These are phyloP conservation scores for Rhazya stricta DNA, from an alignment of 257 asterid species.

Conservation along the genomic window DNA sequence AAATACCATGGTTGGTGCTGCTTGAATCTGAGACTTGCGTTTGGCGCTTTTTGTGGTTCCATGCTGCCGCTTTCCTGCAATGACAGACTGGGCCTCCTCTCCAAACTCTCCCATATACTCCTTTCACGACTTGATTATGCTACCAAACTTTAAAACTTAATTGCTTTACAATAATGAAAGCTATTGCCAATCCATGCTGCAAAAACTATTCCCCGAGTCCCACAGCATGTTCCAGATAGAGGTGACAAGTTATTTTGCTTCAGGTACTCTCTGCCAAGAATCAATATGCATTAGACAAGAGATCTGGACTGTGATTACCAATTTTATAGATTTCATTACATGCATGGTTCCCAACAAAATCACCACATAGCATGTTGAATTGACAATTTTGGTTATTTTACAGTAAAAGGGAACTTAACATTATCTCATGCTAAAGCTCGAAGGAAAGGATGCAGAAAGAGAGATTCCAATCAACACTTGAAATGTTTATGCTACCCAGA, in stretches of 20 bases:
- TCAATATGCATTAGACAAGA: not conserved
- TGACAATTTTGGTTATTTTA: not conserved
- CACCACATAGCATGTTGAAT: not conserved
- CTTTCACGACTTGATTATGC: not conserved
- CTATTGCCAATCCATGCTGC: not conserved
- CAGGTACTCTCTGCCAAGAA: conserved; percentile 4
- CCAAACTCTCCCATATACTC: conserved; percentile 45
- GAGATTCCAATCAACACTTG: not conserved
- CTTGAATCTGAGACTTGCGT: conserved; percentile 37
- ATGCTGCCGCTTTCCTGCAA: conserved; percentile 35
- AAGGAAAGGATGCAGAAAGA: not conserved
- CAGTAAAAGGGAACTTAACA: not conserved
- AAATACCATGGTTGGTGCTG: conserved; percentile 41
- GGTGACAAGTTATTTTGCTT: not conserved
- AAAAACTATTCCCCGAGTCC: not conserved
- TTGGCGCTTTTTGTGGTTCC: conserved; percentile 32
- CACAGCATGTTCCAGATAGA: conserved; percentile 9
- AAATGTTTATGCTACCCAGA: not conserved
- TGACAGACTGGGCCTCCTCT: conserved; percentile 28
- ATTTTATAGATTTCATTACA: not conserved
- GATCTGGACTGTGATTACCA: not conserved
- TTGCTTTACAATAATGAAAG: not conserved
- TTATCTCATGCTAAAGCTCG: not conserved
- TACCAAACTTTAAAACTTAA: conserved; percentile 3
- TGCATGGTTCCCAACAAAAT: not conserved